Evolutionary conservation across 2,329 filamentous ascomycete genomes (phyloP), one percentile per base, ranked within the genome.

Genomic region (Verticillium isaacii): DNA sequence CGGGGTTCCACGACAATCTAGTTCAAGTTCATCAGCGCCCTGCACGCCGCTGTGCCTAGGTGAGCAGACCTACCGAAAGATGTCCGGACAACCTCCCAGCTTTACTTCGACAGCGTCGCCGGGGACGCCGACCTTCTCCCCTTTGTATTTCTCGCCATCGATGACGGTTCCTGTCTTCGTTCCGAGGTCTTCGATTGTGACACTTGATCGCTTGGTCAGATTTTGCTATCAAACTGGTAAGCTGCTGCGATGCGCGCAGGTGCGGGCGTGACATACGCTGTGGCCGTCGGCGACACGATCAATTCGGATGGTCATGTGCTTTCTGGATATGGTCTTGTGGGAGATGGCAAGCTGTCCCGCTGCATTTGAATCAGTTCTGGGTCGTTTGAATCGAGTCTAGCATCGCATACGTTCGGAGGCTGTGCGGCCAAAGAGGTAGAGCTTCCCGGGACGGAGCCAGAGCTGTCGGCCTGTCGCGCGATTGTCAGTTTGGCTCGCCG

Each of bases 361-460:
- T 91, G 66, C n/a, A 56, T 23, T 45, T 5, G 5, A n/a, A 12
- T 55, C 32, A 52, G 45, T 52, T 6, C 23, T 11, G n/a, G 19
- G 9, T 14, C 9, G 9, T 52, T 32, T 6, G 5, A 6, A 5
- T 34, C 9, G 19, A 17, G 2, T 7, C 6, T 9, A 57, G 19
- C 25, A 7, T 36, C 36, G 52, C 81, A 68, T 80, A 86, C 87
- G 81, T 69, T 90, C 87, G 61, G 84, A 82, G 64, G 83, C 84
- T 41, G 91, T 93, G 66, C 94, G 87, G 61, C 94, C 94, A 72
- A 97, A 91, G 23, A 97, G 83, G 73, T 95, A 94, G 68, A 85
- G 87, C 72, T 92, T 92, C 58, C 93, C 93, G 2, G 93, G 93
- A 62, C 89, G 87, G 64, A 97, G 82, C 93, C 93, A 97, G 67